Conservation (phyloP, 179 eudicot genomes). For the Beta macrorhiza region DNA sequence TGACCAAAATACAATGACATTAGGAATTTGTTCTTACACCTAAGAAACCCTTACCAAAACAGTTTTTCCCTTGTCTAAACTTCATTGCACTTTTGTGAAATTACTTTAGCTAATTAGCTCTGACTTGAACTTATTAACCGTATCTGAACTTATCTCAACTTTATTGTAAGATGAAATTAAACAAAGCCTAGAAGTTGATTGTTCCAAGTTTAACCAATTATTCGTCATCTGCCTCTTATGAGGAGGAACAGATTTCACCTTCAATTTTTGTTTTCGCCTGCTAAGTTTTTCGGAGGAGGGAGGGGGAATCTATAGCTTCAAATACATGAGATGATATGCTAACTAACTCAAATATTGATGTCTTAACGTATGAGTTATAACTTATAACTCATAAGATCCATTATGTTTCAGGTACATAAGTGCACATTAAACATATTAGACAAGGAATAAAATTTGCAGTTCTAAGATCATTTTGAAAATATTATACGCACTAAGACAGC, state of each 20-base stretch:
- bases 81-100: no score
- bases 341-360: neutral
- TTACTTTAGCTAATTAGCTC: no score
- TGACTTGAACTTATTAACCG: no score
- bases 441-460: neutral
- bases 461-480: neutral
- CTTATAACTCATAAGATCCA: neutral
- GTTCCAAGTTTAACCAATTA: neutral
- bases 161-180: no score
- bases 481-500: neutral
- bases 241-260: neutral
- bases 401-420: neutral
- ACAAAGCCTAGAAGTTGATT: neutral
- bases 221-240: neutral
- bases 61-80: no score
- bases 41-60: no score
- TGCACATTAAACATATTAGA: neutral
- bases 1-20: neutral
- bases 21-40: no score
- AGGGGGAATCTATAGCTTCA: neutral
- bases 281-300: neutral
- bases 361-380: neutral
- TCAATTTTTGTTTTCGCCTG: neutral
- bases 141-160: no score
- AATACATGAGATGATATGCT: neutral